Base-by-base conservation (phyloP, 305 asterid genomes). In the Solanum chacoense region DNA sequence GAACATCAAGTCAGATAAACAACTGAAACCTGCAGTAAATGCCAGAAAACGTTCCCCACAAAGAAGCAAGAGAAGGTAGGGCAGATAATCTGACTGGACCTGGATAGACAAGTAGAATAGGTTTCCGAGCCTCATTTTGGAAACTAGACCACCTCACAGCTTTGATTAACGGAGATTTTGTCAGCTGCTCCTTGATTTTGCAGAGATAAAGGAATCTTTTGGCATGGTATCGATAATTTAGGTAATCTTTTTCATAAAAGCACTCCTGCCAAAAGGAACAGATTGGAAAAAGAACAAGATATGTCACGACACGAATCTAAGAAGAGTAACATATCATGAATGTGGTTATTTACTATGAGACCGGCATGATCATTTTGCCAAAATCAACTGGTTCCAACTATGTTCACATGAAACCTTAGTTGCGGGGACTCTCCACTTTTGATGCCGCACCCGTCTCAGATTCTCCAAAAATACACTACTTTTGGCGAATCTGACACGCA, bases 51-150 rank as follows among this genome's bases (percentile, higher is more conserved):
- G 32, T 31, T 55, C 34, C 37, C 74, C n/a, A 84, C 87, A 29
- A 55, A 84, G 87, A 84, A 50, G 87, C 74, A 55, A 31, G 45
- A 84, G 74, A 84, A 84, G 29, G 87, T 55, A 84, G 31, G 73
- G 74, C 31, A 84, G 71, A 81, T 18, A 84, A 71, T 55, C 42
- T 55, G 87, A 50, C 31, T 31, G 8, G 34, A 98, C 99, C 98
- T 94, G 99, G 97, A 92, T 93, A 91, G 90, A 98, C 92, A 90
- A 95, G 91, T 86, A 98, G 89, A 73, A 96, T 87, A 87, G 99
- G 99, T 91, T 96, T 98, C 85, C 99, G 98, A 80, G 99, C 96
- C 93, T 98, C 99, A 26, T 95, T 96, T 87, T 96, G 96, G 88
- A 96, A 93, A 75, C 98, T 85, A 34, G 95, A 93, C 99, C 99